phyloP scores from a whole-genome alignment of 495 filamentous ascomycete species.

The Achaetomiella virescens region DNA sequence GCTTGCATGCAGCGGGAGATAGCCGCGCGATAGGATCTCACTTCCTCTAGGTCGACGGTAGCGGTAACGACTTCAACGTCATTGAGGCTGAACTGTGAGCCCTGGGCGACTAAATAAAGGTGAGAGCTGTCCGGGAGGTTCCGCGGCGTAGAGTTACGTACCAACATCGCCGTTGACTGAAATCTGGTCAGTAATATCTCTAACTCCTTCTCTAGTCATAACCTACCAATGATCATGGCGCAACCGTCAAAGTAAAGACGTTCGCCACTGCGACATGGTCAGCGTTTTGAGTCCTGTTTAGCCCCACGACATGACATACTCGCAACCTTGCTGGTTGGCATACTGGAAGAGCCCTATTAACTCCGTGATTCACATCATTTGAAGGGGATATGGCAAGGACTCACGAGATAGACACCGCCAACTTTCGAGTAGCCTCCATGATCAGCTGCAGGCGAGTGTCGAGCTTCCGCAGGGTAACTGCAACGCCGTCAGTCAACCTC shows the following conservation, averaged over 20 bases:
- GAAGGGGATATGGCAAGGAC: constrained; percentile 17
- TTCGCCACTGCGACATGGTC: constrained; percentile 38
- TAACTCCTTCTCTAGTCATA: background rate
- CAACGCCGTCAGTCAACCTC: background rate
- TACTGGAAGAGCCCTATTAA: constrained; percentile 8
- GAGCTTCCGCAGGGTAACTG: constrained; percentile 61
- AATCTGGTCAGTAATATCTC: background rate
- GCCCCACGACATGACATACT: constrained; percentile 48
- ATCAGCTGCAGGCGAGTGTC: constrained; percentile 69
- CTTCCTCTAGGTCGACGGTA: constrained; percentile 74
- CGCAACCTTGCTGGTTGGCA: constrained; percentile 65
- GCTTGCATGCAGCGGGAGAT: constrained; percentile 56
- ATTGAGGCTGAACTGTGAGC: constrained; percentile 65
- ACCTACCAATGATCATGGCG: constrained; percentile 57
- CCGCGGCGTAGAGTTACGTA: background rate
- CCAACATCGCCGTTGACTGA: constrained; percentile 54
- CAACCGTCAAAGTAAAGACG: constrained; percentile 59
- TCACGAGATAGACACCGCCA: constrained; percentile 69
- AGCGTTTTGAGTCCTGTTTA: background rate
- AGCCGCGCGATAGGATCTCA: constrained; percentile 49
- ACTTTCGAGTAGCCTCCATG: constrained; percentile 64
- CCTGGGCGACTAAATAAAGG: constrained; percentile 62
- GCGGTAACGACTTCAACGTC: constrained; percentile 84
- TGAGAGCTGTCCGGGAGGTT: constrained; percentile 29
- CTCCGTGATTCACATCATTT: too few relatives aligned